A percentile compares a stretch with the other conserved stretches of the same genome.
phyloP scores from a whole-genome alignment of 169 alveolate species.

The Neospora caninum region DNA sequence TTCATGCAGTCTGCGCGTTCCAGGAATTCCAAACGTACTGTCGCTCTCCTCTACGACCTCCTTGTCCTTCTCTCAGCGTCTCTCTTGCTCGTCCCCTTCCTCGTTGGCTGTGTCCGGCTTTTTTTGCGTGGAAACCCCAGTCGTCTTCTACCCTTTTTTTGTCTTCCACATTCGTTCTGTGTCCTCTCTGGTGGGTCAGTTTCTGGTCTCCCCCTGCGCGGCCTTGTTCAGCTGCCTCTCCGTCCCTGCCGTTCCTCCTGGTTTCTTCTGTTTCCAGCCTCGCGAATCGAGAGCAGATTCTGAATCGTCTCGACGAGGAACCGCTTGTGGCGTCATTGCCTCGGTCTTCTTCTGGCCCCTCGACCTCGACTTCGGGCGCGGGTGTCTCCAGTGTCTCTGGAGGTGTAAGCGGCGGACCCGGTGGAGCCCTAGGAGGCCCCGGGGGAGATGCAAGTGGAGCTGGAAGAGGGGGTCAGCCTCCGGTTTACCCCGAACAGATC shows the following conservation, averaged over 20 bases:
- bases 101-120: background rate
- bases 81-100: background rate
- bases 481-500: constrained; percentile 32
- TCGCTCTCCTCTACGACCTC: background rate
- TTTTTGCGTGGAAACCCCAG: background rate
- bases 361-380: background rate
- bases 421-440: background rate
- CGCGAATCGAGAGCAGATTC: constrained; percentile 12
- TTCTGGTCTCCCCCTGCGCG: background rate
- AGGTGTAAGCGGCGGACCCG: background rate
- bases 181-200: background rate
- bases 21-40: background rate
- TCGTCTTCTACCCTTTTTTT: background rate
- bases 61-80: background rate
- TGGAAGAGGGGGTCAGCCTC: background rate
- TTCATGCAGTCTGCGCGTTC: background rate
- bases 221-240: background rate
- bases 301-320: constrained; percentile 18
- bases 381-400: background rate
- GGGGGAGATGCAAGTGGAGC: background rate
- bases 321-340: constrained; percentile 20
- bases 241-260: background rate
- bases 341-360: background rate
- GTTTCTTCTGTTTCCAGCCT: background rate
- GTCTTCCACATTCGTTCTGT: background rate